phyloP scores from a whole-genome alignment of 192 early-diverging fungal genomes.

The Gamsiella multidivaricata region DNA sequence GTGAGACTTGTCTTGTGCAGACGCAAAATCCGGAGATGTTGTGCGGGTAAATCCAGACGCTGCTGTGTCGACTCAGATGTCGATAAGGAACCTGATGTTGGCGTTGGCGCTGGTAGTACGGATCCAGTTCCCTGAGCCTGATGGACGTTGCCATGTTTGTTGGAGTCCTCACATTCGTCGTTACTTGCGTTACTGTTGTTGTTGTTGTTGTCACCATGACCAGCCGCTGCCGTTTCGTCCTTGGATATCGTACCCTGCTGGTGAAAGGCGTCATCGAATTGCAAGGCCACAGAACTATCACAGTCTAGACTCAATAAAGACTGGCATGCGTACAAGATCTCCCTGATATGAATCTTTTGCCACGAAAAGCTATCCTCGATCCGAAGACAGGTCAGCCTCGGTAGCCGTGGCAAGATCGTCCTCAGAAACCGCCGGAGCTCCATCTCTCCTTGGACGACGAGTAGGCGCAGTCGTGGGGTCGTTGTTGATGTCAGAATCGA shows the following conservation, averaged over 20 bases:
- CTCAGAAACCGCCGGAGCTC: not conserved
- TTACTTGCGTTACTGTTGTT: no score
- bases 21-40: not conserved
- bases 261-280: not conserved
- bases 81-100: no score
- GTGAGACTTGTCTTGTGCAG: constrained; percentile 14
- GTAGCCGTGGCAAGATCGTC: not conserved
- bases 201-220: no score
- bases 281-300: constrained; percentile 15
- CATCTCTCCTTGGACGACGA: constrained; percentile 15
- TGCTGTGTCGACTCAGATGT: not conserved
- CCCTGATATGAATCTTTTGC: constrained; percentile 17
- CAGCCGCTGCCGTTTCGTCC: no score
- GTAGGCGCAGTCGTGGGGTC: not conserved
- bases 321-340: constrained; percentile 10
- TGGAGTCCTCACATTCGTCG: not conserved
- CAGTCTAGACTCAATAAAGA: constrained; percentile 15
- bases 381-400: constrained; percentile 20
- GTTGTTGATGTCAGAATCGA: not conserved
- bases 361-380: constrained; percentile 21
- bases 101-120: no score
- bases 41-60: no score
- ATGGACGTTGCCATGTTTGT: no score
- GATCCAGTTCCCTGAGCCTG: no score
- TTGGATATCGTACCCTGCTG: no score